A percentile compares a stretch with the other conserved stretches of the same genome.
Conservation (phyloP, 495 filamentous ascomycete species). For the Neurospora pannonica region DNA sequence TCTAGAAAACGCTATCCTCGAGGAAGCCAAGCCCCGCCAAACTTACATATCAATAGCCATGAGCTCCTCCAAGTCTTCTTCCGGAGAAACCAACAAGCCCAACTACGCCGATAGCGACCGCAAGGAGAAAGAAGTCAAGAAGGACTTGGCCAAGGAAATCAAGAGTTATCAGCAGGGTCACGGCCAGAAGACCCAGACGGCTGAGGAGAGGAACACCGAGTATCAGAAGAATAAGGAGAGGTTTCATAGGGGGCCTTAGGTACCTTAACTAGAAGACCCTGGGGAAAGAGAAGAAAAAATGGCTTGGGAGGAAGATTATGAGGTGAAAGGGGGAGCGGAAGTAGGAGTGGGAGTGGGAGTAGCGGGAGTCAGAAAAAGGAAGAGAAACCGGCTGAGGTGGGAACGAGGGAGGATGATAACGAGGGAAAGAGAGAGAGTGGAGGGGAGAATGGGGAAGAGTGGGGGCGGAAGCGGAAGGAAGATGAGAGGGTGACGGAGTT, state of each 20-base stretch:
- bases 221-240: neutral
- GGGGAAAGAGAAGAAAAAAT: neutral
- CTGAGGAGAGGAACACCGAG: neutral
- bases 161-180: neutral
- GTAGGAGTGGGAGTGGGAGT: neutral
- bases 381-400: neutral
- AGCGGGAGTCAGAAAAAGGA: neutral
- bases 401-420: neutral
- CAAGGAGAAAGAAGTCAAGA: neutral
- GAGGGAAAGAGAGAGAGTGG: neutral
- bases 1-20: too few relatives aligned
- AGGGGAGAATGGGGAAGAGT: neutral
- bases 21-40: too few relatives aligned
- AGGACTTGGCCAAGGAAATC: neutral
- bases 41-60: too few relatives aligned
- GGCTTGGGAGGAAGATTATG: neutral
- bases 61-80: neutral
- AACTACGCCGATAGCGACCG: neutral
- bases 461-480: neutral
- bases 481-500: neutral
- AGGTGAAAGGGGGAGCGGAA: neutral
- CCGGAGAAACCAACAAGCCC: constrained; percentile 1
- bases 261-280: too few relatives aligned
- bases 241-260: neutral
- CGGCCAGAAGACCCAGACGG: neutral